Conservation (phyloP, 768 basidiomycete species). For the Cyclocybe cylindracea region DNA sequence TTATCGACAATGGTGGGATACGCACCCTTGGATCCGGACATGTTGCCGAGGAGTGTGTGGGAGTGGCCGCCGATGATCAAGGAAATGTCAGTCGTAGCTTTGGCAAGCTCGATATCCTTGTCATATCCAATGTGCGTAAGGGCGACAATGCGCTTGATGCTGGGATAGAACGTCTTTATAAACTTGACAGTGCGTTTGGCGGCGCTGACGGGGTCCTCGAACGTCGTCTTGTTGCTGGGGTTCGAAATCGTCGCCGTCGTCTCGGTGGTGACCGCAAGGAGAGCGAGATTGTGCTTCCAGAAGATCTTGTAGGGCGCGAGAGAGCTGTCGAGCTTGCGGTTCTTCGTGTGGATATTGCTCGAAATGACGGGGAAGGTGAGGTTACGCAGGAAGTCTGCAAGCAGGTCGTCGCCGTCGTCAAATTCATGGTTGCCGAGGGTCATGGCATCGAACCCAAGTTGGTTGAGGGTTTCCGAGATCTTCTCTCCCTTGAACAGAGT, state of each 20-base stretch:
- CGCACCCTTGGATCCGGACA: conserved; percentile 36
- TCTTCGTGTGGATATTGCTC: conserved; percentile 41
- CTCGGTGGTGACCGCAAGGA: conserved; percentile 44
- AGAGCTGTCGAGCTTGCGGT: conserved; percentile 29
- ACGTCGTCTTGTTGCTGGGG: conserved; percentile 37
- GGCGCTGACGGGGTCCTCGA: conserved; percentile 37
- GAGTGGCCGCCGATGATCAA: conserved; percentile 46
- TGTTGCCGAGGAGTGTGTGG: conserved; percentile 45
- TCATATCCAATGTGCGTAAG: conserved; percentile 50
- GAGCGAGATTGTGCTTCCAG: conserved; percentile 37
- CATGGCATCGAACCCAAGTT: conserved; percentile 44
- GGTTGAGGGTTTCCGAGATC: conserved; percentile 42
- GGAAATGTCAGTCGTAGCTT: conserved; percentile 37
- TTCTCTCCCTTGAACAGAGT: conserved; percentile 43
- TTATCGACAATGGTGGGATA: conserved; percentile 48
- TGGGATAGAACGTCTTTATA: conserved; percentile 29
- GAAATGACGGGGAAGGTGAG: conserved; percentile 46
- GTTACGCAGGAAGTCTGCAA: conserved; percentile 37
- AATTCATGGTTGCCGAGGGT: conserved; percentile 51
- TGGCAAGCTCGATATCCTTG: conserved; percentile 40
- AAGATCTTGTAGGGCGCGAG: conserved; percentile 43
- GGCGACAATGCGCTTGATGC: conserved; percentile 41
- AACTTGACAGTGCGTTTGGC: conserved; percentile 37
- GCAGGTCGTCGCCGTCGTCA: conserved; percentile 40
- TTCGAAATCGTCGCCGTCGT: conserved; percentile 38